Evolutionary conservation across 495 filamentous ascomycete genomes (phyloP).

Genomic region (Penicillium canescens): DNA sequence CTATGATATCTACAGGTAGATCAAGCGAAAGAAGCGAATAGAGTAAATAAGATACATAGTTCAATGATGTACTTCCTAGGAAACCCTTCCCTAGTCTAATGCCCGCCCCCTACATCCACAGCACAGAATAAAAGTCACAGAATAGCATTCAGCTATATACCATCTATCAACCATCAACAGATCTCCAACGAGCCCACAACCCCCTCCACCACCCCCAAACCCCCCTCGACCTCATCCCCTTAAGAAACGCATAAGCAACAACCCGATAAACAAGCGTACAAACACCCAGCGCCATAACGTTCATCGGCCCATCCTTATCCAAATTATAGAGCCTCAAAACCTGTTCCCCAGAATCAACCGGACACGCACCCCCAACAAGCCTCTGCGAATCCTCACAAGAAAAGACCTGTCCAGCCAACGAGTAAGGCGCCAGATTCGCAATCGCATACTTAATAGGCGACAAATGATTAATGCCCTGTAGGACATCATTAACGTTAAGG

Average conservation of each 20-base stretch:
- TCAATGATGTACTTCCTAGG: no score
- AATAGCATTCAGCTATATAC: background rate
- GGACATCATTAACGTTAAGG: constrained; percentile 61
- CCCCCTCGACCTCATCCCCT: constrained; percentile 38
- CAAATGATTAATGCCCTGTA: constrained; percentile 69
- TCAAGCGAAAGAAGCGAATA: no score
- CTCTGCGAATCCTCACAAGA: constrained; percentile 56
- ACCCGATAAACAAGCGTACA: constrained; percentile 63
- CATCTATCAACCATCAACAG: background rate
- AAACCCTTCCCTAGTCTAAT: no score
- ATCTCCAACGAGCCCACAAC: constrained; percentile 17
- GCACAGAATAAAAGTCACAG: background rate
- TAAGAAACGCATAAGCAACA: constrained; percentile 62
- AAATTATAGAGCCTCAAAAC: constrained; percentile 65
- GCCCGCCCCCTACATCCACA: background rate
- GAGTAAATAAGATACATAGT: no score
- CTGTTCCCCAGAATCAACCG: constrained; percentile 60
- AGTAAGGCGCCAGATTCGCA: constrained; percentile 62
- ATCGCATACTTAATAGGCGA: constrained; percentile 68
- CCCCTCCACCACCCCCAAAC: constrained; percentile 28
- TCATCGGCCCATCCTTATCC: constrained; percentile 53
- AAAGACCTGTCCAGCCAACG: constrained; percentile 56
- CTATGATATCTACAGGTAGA: no score
- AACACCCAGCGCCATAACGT: constrained; percentile 60
- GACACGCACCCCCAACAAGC: constrained; percentile 57